phyloP scores from a whole-genome alignment of 495 filamentous ascomycete genomes.

The Clohesyomyces aquaticus region DNA sequence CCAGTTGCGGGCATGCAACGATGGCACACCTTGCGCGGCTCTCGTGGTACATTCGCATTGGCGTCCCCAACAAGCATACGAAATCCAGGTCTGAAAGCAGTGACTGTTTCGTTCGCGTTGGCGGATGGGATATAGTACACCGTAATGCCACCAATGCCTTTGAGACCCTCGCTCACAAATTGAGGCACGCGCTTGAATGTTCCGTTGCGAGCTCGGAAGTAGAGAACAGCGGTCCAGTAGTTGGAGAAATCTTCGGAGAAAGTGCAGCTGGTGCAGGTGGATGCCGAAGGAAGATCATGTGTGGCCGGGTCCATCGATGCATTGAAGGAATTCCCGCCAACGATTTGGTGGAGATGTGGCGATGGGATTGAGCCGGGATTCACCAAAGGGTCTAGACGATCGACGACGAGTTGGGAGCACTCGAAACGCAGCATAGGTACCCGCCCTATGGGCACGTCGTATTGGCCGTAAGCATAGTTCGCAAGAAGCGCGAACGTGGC shows the following conservation, averaged over 20 bases:
- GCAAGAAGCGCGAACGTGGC: constrained; percentile 21
- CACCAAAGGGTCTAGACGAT: constrained; percentile 34
- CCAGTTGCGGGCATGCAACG: constrained; percentile 25
- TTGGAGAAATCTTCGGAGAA: constrained; percentile 37
- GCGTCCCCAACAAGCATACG: constrained; percentile 36
- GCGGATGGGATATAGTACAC: constrained; percentile 32
- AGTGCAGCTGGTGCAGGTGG: constrained; percentile 36
- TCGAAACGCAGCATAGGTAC: constrained; percentile 31
- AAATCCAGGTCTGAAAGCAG: constrained; percentile 36
- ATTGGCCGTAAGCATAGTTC: constrained; percentile 18
- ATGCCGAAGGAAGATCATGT: constrained; percentile 26
- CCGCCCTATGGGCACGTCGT: too few relatives aligned
- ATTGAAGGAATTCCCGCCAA: constrained; percentile 37
- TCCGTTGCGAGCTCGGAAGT: constrained; percentile 34
- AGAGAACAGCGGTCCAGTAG: constrained; percentile 38
- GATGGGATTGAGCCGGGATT: constrained; percentile 33
- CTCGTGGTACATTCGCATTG: background rate
- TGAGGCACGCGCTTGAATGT: constrained; percentile 38
- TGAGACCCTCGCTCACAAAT: constrained; percentile 11
- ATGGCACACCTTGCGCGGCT: constrained; percentile 29
- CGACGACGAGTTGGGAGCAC: constrained; percentile 37
- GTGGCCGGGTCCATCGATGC: constrained; percentile 27
- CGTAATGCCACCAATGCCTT: constrained; percentile 30
- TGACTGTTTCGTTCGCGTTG: constrained; percentile 10
- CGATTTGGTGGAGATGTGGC: constrained; percentile 37